Conservation (phyloP, 306 rosid genomes). For the Gastrolobium bilobum region DNA sequence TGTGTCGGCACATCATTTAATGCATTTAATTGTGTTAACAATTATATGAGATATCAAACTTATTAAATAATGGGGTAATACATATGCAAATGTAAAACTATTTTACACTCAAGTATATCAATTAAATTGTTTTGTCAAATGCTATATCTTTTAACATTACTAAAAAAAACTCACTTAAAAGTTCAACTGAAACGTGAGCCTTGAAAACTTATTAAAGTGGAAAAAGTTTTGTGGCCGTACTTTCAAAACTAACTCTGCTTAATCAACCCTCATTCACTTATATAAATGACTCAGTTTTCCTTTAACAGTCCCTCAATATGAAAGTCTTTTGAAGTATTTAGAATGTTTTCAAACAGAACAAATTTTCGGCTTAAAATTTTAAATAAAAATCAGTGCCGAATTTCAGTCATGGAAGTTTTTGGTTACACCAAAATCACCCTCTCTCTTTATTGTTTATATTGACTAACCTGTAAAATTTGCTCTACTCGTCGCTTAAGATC, state of each 20-base stretch:
- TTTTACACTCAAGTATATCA: no score
- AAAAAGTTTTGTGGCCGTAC: background rate
- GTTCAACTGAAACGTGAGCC: background rate
- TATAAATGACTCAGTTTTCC: background rate
- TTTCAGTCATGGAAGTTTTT: background rate
- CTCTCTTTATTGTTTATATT: background rate
- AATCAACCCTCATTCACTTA: slow-evolving; percentile 5
- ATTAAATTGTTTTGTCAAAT: no score
- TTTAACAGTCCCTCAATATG: background rate
- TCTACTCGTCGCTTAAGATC: slow-evolving; percentile 65
- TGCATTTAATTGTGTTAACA: background rate
- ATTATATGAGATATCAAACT: background rate
- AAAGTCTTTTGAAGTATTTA: slow-evolving; percentile 28
- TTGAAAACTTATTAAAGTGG: background rate
- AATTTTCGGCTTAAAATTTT: background rate
- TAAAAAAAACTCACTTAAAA: background rate
- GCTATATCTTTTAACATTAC: no score
- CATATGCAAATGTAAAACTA: no score
- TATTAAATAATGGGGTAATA: no score
- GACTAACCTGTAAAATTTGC: slow-evolving; percentile 72
- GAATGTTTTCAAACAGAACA: slow-evolving; percentile 7
- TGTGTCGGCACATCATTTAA: background rate
- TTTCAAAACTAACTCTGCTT: background rate
- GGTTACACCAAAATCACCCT: background rate
- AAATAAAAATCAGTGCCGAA: background rate